These are phyloP conservation scores for Lineolata rhizophorae DNA, from an alignment of 495 filamentous ascomycete genomes.

Conservation along the genomic window DNA sequence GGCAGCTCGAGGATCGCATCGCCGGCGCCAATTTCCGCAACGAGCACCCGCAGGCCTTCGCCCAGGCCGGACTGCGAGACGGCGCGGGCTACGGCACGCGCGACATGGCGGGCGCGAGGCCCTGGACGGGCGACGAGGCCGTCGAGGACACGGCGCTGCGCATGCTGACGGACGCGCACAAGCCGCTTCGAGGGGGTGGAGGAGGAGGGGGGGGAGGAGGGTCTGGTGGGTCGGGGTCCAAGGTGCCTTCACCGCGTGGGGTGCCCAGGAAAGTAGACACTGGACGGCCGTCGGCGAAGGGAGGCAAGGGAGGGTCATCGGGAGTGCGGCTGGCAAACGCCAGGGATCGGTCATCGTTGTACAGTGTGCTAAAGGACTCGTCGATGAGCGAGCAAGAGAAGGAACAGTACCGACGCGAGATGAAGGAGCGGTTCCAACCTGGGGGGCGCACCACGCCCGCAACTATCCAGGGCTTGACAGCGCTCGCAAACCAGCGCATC, in stretches of 20 bases:
- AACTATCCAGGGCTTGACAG: conserved; percentile 54
- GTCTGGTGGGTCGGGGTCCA: too few species aligned
- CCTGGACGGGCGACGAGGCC: conserved; percentile 55
- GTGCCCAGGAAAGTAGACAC: conserved; percentile 28
- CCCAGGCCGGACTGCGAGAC: conserved; percentile 36
- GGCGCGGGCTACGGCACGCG: conserved; percentile 59
- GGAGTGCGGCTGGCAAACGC: conserved; percentile 52
- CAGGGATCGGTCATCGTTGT: conserved; percentile 53
- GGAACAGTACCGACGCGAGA: conserved; percentile 41
- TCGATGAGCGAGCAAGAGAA: conserved; percentile 45
- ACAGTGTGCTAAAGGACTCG: conserved; percentile 36
- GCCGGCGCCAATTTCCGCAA: conserved; percentile 45
- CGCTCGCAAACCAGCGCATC: conserved; percentile 80
- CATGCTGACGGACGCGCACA: conserved; percentile 70
- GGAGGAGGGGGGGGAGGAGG: too few species aligned
- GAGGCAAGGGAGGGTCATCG: conserved; percentile 18
- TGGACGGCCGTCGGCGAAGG: conserved; percentile 21
- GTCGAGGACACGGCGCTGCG: conserved; percentile 56
- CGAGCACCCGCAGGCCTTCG: conserved; percentile 46
- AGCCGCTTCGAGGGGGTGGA: conserved; percentile 39
- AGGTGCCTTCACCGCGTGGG: conserved; percentile 17
- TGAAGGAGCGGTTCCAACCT: conserved; percentile 61
- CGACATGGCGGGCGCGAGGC: conserved; percentile 77
- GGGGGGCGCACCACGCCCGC: conserved; percentile 55
- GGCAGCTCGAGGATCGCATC: conserved; percentile 49